These are phyloP conservation scores for Dysphania ambrosioides DNA, from an alignment of 148 eudicot species.

Conservation along the genomic window DNA sequence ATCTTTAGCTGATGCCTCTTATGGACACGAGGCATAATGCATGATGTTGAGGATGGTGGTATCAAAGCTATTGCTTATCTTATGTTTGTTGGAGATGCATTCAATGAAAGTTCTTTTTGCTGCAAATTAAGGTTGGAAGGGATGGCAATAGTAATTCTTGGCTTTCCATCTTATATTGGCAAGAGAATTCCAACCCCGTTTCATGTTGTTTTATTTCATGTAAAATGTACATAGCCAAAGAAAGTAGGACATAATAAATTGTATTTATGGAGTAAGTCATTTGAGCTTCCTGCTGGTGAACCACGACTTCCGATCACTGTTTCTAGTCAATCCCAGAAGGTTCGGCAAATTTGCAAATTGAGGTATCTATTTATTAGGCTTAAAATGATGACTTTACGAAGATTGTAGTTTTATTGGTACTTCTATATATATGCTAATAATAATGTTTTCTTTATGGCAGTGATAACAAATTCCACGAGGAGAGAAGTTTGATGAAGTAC, in stretches of 20 bases:
- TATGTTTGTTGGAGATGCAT: slow-evolving; percentile 8
- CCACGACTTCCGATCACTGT: slow-evolving; percentile 11
- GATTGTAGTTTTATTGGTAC: background rate
- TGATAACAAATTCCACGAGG: background rate
- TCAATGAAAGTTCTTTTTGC: slow-evolving; percentile 3
- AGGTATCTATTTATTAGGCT: slow-evolving; percentile 11
- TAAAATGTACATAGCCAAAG: slow-evolving; percentile 19
- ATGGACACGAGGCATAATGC: slow-evolving; percentile 12
- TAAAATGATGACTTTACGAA: background rate
- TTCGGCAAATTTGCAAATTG: background rate
- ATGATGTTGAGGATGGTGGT: slow-evolving; percentile 11
- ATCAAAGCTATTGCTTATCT: background rate
- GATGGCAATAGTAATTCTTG: slow-evolving; percentile 10
- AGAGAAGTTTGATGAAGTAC: slow-evolving; percentile 3
- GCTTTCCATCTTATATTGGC: slow-evolving; percentile 12
- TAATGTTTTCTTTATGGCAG: slow-evolving; percentile 18
- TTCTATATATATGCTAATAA: background rate
- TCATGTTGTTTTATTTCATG: slow-evolving; percentile 1
- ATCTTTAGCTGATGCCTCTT: slow-evolving; percentile 17
- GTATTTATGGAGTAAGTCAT: background rate
- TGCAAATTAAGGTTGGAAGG: slow-evolving; percentile 14
- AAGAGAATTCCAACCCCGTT: slow-evolving; percentile 12
- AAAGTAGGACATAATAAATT: slow-evolving; percentile 12
- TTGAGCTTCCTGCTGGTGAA: background rate
- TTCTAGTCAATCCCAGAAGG: background rate